Conservation (phyloP, 1,284 basidiomycete genomes). For the Ganoderma meredithae region DNA sequence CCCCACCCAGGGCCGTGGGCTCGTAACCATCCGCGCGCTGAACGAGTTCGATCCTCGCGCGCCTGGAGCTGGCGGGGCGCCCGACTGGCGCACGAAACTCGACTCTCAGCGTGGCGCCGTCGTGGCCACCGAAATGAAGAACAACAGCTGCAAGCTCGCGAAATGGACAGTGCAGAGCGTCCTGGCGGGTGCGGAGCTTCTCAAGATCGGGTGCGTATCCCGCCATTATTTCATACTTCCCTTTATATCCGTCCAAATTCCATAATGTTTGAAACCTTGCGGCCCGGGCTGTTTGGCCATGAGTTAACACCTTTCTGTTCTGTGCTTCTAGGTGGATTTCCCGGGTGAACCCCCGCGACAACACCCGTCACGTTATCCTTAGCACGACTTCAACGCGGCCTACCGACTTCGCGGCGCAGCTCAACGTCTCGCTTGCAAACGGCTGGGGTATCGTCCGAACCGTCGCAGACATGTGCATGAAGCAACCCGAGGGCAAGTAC, state of each 20-base stretch:
- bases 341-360: conserved; percentile 92
- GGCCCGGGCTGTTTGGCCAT: background rate
- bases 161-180: conserved; percentile 98
- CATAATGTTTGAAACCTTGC: background rate
- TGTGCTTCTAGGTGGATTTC: conserved; percentile 79
- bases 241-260: background rate
- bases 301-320: background rate
- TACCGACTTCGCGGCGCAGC: conserved; percentile 92
- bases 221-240: background rate
- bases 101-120: conserved; percentile 98
- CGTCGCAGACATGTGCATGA: conserved; percentile 91
- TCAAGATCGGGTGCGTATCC: conserved; percentile 92
- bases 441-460: conserved; percentile 99
- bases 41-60: conserved; percentile 98
- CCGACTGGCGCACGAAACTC: conserved; percentile 96
- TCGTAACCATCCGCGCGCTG: conserved; percentile 93
- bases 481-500: conserved; percentile 97
- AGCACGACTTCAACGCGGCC: conserved; percentile 97
- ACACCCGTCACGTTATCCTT: conserved; percentile 94
- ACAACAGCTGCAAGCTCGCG: conserved; percentile 98
- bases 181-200: conserved; percentile 93
- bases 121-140: conserved; percentile 99
- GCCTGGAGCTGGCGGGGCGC: conserved; percentile 90
- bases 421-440: conserved; percentile 95
- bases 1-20: conserved; percentile 76